Evolutionary conservation across 495 filamentous ascomycete genomes (phyloP).

Genomic region (Neurospora discreta): DNA sequence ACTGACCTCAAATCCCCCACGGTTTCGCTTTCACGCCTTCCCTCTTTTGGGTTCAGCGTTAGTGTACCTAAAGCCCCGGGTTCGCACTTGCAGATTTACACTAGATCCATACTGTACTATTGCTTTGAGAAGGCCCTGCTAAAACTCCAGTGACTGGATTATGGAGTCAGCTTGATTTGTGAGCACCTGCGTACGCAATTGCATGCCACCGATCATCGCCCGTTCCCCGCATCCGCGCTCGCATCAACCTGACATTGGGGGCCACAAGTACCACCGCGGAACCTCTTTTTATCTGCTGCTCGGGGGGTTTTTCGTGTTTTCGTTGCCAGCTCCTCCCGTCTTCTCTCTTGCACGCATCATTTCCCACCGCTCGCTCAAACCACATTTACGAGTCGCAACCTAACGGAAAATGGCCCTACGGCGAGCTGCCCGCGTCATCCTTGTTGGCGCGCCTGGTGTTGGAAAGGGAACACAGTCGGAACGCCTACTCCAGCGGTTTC

Average conservation of each 20-base stretch:
- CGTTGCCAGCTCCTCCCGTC: not conserved
- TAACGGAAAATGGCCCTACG: constrained; percentile 45
- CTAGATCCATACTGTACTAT: not conserved
- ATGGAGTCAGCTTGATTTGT: not conserved
- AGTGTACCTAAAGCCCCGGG: not conserved
- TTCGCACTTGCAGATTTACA: not conserved
- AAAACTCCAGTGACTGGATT: not conserved
- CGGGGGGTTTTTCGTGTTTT: not conserved
- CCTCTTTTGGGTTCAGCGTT: not conserved
- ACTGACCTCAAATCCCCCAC: not conserved
- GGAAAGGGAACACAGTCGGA: constrained; percentile 96
- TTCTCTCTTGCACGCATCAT: not conserved
- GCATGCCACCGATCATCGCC: not conserved
- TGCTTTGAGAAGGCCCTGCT: not conserved
- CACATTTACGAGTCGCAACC: not conserved
- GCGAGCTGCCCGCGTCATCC: constrained; percentile 82
- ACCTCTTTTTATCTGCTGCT: not conserved
- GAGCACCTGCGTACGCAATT: not conserved
- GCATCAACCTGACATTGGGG: not conserved
- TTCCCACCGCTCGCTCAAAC: not conserved
- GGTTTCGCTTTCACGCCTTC: not conserved
- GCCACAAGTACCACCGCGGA: not conserved
- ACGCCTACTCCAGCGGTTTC: constrained; percentile 72
- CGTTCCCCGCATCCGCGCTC: not conserved
- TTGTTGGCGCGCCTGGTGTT: constrained; percentile 84